These are phyloP conservation scores for Fusarium duplospermum DNA, from an alignment of 2,329 filamentous ascomycete species.

Conservation along the genomic window DNA sequence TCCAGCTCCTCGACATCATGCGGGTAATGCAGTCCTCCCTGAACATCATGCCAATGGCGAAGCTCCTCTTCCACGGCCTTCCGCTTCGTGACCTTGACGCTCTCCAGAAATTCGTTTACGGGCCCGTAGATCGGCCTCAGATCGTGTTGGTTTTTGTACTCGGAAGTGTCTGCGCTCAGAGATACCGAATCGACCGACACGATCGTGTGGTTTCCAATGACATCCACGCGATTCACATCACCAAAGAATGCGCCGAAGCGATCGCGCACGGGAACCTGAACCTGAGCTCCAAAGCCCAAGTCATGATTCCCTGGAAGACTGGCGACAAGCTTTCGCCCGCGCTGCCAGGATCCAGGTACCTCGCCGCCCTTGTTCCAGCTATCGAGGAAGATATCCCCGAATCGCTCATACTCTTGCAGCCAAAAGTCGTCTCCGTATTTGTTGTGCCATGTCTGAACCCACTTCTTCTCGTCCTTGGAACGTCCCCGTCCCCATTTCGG, in stretches of 20 bases:
- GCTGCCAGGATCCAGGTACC: slow-evolving; percentile 67
- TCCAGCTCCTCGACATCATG: slow-evolving; percentile 70
- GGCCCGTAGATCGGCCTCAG: slow-evolving; percentile 78
- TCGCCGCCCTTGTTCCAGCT: slow-evolving; percentile 71
- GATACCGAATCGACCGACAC: slow-evolving; percentile 92
- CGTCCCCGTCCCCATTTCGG: slow-evolving; percentile 67
- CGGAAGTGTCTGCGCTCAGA: slow-evolving; percentile 76
- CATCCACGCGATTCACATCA: slow-evolving; percentile 88
- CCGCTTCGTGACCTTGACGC: slow-evolving; percentile 72
- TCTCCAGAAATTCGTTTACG: slow-evolving; percentile 79
- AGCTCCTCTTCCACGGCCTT: slow-evolving; percentile 78
- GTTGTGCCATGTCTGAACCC: slow-evolving; percentile 74
- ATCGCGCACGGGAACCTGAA: slow-evolving; percentile 83
- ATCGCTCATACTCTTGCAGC: slow-evolving; percentile 87
- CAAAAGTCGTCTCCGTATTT: slow-evolving; percentile 86
- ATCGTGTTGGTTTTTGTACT: slow-evolving; percentile 63
- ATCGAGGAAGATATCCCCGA: slow-evolving; percentile 85
- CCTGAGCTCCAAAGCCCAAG: slow-evolving; percentile 86
- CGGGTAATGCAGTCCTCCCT: slow-evolving; percentile 64
- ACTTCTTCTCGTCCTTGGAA: slow-evolving; percentile 63
- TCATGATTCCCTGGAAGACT: slow-evolving; percentile 96
- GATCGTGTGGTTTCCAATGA: slow-evolving; percentile 95
- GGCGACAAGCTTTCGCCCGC: slow-evolving; percentile 81
- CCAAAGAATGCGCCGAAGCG: slow-evolving; percentile 92
- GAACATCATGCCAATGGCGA: slow-evolving; percentile 70